Evolutionary conservation across 164 flowering plant species (phyloP), one percentile per base, ranked within the genome.

Genomic region (Buxus sempervirens): DNA sequence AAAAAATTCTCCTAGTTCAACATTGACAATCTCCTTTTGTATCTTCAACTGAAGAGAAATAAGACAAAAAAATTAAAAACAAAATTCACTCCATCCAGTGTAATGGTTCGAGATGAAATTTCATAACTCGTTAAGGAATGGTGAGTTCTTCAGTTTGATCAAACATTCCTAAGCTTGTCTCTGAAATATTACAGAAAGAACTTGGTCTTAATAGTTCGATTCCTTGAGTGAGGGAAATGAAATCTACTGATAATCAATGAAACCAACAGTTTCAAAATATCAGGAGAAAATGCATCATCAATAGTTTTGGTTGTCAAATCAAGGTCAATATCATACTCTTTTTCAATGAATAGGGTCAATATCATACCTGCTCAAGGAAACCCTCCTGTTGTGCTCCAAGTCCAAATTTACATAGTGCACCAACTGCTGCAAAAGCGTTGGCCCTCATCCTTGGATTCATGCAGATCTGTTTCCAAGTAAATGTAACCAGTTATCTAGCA

Each of bases 381-480:
- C 86, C 79, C 26, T 95, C 97, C 22, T 54, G 87, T 20, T 82
- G 88, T 54, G 76, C 72, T 62, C 91, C 90, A 67, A 70, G 69
- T 56, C 84, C 96, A 75, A 74, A 90, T 36, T 73, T 83, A 77
- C 91, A 81, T 55, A 95, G 75, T 54, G 85, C 83, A 70, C 99
- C 99, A 85, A 92, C 90, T 62, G 95, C 96, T 68, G 91, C 91
- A 83, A 90, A 89, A 22, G 98, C 89, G 80, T 79, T 77, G 61
- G 95, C 90, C 77, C 98, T 81, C 79, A 90, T 89, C 75, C 85
- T 88, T 20, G 62, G 54, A 71, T 89, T 81, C 88, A 84, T 84
- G 81, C 82, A 76, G 56, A 78, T 65, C 99, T 96, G 81, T 70
- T 74, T 7, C 41, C 69, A 66, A 59, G 15, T 61, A 16, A 24